phyloP scores from a whole-genome alignment of 2,329 filamentous ascomycete species.

The Colletotrichum melonis region DNA sequence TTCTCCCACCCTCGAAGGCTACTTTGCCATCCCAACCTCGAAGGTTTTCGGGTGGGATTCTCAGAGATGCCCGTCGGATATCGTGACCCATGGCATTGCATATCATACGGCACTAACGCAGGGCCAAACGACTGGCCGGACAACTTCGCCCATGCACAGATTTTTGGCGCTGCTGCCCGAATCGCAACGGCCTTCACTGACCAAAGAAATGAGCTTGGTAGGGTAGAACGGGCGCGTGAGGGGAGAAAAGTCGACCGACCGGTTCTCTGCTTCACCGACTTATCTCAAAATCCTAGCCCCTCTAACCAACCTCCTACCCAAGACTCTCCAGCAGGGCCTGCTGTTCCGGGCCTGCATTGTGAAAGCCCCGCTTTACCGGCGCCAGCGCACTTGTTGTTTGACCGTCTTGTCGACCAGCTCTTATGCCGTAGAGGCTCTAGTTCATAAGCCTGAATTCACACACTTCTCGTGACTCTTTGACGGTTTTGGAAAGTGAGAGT shows the following conservation, averaged over 20 bases:
- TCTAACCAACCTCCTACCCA: not conserved
- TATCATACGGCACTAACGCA: not conserved
- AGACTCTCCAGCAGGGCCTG: not conserved
- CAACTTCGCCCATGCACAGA: not conserved
- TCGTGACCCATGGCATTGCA: not conserved
- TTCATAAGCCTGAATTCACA: not conserved
- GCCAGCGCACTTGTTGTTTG: not conserved
- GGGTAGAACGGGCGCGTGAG: not conserved
- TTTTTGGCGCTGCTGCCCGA: not conserved
- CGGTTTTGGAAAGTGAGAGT: not conserved
- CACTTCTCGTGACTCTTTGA: not conserved
- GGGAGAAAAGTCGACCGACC: not conserved
- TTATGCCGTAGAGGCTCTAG: not conserved
- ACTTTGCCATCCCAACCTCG: not conserved
- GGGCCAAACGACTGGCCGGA: not conserved
- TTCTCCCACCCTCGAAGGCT: not conserved
- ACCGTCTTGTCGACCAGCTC: not conserved
- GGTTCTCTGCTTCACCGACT: slow-evolving; percentile 1
- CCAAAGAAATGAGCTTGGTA: not conserved
- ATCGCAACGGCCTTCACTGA: not conserved
- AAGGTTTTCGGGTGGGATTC: not conserved
- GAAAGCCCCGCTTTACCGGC: not conserved
- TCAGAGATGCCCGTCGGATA: not conserved
- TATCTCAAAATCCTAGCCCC: not conserved
- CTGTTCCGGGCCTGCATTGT: not conserved